Conservation (phyloP, 108 stramenopile species). For the Craspedostauros australis region DNA sequence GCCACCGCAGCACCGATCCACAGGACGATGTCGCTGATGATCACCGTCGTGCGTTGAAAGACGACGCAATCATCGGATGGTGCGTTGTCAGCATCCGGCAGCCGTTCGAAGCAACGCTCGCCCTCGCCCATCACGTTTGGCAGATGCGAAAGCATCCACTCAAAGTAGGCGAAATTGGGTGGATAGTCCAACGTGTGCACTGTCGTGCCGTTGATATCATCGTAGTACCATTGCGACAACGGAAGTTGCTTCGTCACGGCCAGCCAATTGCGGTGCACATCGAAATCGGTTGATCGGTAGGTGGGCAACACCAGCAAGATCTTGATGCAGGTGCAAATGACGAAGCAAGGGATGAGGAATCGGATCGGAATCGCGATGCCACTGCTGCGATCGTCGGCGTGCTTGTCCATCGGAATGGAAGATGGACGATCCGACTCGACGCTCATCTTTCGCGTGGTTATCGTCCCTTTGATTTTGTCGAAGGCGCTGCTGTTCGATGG, state of each 20-base stretch:
- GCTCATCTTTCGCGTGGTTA: too few species aligned
- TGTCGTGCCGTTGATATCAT: slow-evolving; percentile 66
- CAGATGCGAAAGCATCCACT: slow-evolving; percentile 66
- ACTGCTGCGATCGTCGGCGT: slow-evolving; percentile 9
- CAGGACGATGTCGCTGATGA: slow-evolving; percentile 58
- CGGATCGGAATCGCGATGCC: too few species aligned
- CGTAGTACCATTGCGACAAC: slow-evolving; percentile 85
- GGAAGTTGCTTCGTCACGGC: slow-evolving; percentile 80
- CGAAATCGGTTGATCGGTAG: slow-evolving; percentile 87
- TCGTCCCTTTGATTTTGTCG: too few species aligned
- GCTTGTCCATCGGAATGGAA: too few species aligned
- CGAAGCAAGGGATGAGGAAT: too few species aligned
- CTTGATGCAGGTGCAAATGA: slow-evolving; percentile 46
- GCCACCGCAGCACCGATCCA: slow-evolving; percentile 58
- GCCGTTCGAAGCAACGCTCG: slow-evolving; percentile 51
- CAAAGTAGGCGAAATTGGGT: slow-evolving; percentile 90
- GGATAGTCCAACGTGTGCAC: slow-evolving; percentile 96
- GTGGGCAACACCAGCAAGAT: slow-evolving; percentile 60
- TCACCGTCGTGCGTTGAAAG: slow-evolving; percentile 79
- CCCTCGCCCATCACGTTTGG: slow-evolving; percentile 13
- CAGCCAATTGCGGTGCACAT: slow-evolving; percentile 97
- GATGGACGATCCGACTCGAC: too few species aligned
- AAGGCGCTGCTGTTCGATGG: too few species aligned
- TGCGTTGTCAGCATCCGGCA: slow-evolving; percentile 43
- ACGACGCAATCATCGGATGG: slow-evolving; percentile 47